These are phyloP conservation scores for Pigoraptor vietnamica DNA, from an alignment of 78 protist genomes.

Conservation along the genomic window DNA sequence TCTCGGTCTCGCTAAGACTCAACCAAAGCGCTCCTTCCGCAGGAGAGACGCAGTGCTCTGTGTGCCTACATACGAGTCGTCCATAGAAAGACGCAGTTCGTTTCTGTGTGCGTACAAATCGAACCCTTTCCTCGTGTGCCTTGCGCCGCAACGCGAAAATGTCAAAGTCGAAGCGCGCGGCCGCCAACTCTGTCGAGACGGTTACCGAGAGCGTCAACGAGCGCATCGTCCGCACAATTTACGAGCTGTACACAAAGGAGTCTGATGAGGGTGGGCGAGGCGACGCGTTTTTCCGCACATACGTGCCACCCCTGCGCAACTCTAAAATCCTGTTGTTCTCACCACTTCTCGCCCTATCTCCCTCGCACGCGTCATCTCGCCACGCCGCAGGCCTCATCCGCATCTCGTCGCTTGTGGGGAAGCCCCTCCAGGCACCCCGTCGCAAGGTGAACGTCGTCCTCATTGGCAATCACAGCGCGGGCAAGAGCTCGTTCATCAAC, in stretches of 20 bases:
- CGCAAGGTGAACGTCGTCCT: conserved; percentile 31
- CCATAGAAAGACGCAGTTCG: too few species aligned
- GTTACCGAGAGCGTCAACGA: not conserved
- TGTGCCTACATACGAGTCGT: too few species aligned
- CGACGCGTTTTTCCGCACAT: not conserved
- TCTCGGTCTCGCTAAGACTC: too few species aligned
- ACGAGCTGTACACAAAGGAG: not conserved
- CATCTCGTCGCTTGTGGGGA: not conserved
- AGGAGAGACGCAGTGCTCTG: too few species aligned
- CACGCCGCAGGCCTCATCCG: not conserved
- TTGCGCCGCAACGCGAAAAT: too few species aligned
- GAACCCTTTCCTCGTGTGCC: too few species aligned
- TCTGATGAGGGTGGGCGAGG: not conserved
- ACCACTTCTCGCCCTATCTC: not conserved
- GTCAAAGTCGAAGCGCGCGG: not conserved
- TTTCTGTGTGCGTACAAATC: too few species aligned
- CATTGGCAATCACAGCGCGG: conserved; percentile 52
- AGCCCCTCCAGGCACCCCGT: not conserved
- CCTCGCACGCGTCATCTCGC: not conserved
- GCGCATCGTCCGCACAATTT: not conserved
- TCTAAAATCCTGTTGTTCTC: too few species aligned
- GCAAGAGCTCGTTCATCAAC: conserved; percentile 44
- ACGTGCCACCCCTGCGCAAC: too few species aligned
- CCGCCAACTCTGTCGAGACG: not conserved
- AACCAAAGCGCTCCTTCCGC: too few species aligned